Base-by-base conservation (phyloP, 1,284 basidiomycete species). In the Microbotryomycetes sp. region DNA sequence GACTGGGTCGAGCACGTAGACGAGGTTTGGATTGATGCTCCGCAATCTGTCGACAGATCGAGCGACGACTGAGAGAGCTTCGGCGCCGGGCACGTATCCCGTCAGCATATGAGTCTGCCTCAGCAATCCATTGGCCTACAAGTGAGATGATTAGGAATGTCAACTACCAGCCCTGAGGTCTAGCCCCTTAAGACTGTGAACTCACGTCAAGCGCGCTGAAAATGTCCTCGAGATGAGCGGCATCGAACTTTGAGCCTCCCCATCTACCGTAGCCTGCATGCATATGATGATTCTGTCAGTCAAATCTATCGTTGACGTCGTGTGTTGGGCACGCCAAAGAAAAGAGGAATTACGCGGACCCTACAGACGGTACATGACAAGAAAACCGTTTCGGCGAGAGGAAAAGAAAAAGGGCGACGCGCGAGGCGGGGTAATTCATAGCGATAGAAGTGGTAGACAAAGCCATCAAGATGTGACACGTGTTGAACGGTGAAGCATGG, bases 31-130 rank as follows among this genome's bases (percentile, higher is more conserved):
- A 54, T 82, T 71, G 47, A 71, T 73, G 19, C 78, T 66, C 59
- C 82, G 84, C 51, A 92, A 77, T 65, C 82, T 84, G 56, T 77
- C 76, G 5, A 86, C 86, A 4, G 89, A 76, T 15, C 82, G 76
- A 22, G 82, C 81, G 12, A 97, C 84, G 1, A 83, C 84, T 14
- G 77, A 73, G 2, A 97, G 79, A 3, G 87, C 86, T 59, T 88
- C 87, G 7, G 89, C 89, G 12, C 86, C 86, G 1, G 94, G 92
- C 49, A 93, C 85, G 74, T 96, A 98, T 0, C 92, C 89, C 81
- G 65, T 60, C 51, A 73, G 50, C 36, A 73, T 61, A 50, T 73
- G 71, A n/a, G 71, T 67, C 46, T 73, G 71, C 4, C 69, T 59
- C 19, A 72, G 54, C 1, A 73, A 63, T 25, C 70, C 70, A 31